Base-by-base conservation (phyloP, 1,284 basidiomycete species). In the Ganoderma sp. region DNA sequence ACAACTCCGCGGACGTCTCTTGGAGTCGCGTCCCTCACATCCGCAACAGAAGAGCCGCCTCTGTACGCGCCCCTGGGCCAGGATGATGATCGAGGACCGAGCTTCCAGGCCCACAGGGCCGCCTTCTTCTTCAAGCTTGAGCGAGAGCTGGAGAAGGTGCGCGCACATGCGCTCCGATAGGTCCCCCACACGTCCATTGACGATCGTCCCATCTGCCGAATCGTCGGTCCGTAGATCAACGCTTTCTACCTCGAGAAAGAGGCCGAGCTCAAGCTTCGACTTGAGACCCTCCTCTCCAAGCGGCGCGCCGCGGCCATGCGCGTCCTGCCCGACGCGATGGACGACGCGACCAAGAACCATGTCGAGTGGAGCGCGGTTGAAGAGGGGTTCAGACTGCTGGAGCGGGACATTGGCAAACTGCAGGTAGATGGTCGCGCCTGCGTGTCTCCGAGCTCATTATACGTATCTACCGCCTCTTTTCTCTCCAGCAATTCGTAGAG, bases 111-210 rank as follows among this genome's bases (percentile, higher is more conserved):
- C 19, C 96, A 98, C 83, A 96, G 97, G 77, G 95, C 97, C 25
- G 95, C 96, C 0, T 99, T 99, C 86, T 99, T 99, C 85, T 99
- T 99, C 87, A 99, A 97, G 78, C 88, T 99, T 1, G 97, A 99
- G 80, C 88, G 98, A 42, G 98, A 99, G 80, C 84, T 99, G 25
- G 98, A 99, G 83, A 99, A 99, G 90, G 96, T 93, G 77, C 69
- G 82, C 61, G 82, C 61, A 28, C 22, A 32, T 65, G 42, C 64
- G 17, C 56, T 48, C 43, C 41, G 57, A 22, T 42, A 37, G 22
- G 52, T 60, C 48, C 50, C 19, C 32, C 66, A 50, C 63, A 45
- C 65, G 59, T 50, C 37, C 59, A 25, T 42, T 17, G 34, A 28
- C 59, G 8, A 32, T 45, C n/a, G 43, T 15, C 17, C 34, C 32